Base-by-base conservation (phyloP, 2,329 filamentous ascomycete species). In the Ceratocystis cacaofunesta region DNA sequence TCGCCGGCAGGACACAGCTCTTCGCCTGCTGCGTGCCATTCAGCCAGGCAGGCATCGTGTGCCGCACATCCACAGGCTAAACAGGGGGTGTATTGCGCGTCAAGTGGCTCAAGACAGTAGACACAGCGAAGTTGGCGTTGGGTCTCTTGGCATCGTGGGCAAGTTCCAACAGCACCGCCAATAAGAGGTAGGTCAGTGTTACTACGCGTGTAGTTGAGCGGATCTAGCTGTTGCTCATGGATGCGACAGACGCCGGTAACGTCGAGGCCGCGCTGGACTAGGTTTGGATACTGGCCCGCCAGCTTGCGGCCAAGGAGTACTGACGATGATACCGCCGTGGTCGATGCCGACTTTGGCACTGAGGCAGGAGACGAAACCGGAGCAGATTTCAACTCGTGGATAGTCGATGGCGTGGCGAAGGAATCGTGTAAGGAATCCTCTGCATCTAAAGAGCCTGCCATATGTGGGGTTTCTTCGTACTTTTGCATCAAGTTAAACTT, bases 401-500 rank as follows among this genome's bases (percentile, higher is more conserved):
- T 19, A 30, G n/a, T 15, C 7, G 55, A n/a, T 25, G 55, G 25
- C 5, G 28, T 32, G 55, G 55, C 55, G 32, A 58, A 58, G 4
- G 55, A 58, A 30, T 32, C 28, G 25, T 36, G 55, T 3, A 58
- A 36, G n/a, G 55, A 19, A 30, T n/a, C 25, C 2, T 17, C 15
- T 30, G 17, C 28, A 36, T 36, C 55, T 17, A 58, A 19, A 32
- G 55, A 10, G 25, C n/a, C 28, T 58, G 17, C 19, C 30, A 36
- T 7, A 5, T n/a, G 28, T n/a, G 12, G 6, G n/a, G 17, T 19
- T 8, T 15, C n/a, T 7, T 58, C 55, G 55, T 58, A 30, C 30
- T 19, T 36, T 65, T 80, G 80, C 48, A 87, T 75, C 3, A 83
- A 79, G 68, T 87, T 87, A 70, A 87, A 88, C 70, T 88, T 88